These are phyloP conservation scores for Neurospora pannonica DNA, from an alignment of 495 filamentous ascomycete genomes.

Conservation along the genomic window DNA sequence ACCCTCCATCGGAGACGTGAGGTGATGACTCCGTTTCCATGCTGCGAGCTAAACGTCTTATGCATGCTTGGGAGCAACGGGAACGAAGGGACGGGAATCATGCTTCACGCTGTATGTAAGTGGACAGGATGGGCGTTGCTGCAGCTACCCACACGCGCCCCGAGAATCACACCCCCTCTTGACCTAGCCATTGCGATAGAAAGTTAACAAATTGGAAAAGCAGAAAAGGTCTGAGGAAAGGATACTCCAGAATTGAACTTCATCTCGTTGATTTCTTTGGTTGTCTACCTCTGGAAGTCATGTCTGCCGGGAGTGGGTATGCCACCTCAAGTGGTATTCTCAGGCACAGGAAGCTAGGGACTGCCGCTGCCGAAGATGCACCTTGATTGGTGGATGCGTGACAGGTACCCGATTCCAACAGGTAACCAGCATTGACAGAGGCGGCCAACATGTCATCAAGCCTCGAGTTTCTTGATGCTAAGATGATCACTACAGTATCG, in stretches of 20 bases:
- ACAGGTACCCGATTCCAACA: not conserved
- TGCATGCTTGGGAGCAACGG: not conserved
- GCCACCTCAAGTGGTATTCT: not conserved
- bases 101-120: not conserved
- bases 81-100: not conserved
- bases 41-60: not conserved
- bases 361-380: not conserved
- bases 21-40: not conserved
- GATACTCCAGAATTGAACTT: not conserved
- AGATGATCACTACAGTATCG: not conserved
- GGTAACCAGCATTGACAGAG: not conserved
- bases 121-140: not conserved
- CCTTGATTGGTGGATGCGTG: not conserved
- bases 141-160: not conserved
- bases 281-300: not conserved
- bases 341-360: not conserved
- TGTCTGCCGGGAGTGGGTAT: not conserved
- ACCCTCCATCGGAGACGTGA: not conserved
- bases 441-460: not conserved
- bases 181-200: not conserved
- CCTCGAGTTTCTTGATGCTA: not conserved
- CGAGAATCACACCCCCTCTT: not conserved
- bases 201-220: not conserved
- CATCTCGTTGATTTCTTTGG: not conserved
- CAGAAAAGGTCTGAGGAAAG: not conserved